Evolutionary conservation across 768 basidiomycete genomes (phyloP).

Genomic region (Panaeolus papilionaceus): DNA sequence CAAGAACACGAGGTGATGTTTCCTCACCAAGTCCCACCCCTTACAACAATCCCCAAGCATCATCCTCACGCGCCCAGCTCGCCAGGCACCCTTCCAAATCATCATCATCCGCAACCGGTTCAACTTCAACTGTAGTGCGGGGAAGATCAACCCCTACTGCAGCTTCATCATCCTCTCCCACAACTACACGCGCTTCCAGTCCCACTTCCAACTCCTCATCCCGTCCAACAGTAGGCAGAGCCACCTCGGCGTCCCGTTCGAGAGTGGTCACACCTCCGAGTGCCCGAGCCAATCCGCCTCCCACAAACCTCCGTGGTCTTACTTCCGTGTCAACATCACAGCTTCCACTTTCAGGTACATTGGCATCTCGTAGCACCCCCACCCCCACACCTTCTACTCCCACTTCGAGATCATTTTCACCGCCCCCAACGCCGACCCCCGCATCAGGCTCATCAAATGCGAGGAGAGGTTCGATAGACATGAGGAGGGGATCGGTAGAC

Average conservation of each 20-base stretch:
- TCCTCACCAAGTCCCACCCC: not conserved
- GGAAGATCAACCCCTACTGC: conserved; percentile 8
- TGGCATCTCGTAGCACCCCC: not conserved
- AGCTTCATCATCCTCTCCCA: conserved; percentile 9
- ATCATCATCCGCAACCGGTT: conserved; percentile 1
- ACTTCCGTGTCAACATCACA: conserved; percentile 27
- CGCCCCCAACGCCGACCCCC: conserved; percentile 10
- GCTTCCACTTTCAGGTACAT: conserved; percentile 16
- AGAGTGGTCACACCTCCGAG: not conserved
- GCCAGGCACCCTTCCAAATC: conserved; percentile 15
- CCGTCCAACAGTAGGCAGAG: not conserved
- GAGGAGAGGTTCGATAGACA: conserved; percentile 11
- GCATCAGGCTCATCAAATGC: conserved; percentile 11
- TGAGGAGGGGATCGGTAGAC: conserved; percentile 10
- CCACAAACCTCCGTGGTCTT: conserved; percentile 17
- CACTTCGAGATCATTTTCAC: not conserved
- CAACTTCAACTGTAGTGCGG: conserved; percentile 2
- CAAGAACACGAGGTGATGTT: not conserved
- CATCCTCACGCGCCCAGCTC: conserved; percentile 1
- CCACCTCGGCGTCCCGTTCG: conserved; percentile 6
- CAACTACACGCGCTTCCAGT: conserved; percentile 22
- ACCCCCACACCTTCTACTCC: conserved; percentile 5
- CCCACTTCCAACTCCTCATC: conserved; percentile 17
- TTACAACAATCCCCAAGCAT: conserved; percentile 1
- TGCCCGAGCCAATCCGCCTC: not conserved